phyloP scores from a whole-genome alignment of 768 basidiomycete genomes.

The Xanthoconium stramineum region DNA sequence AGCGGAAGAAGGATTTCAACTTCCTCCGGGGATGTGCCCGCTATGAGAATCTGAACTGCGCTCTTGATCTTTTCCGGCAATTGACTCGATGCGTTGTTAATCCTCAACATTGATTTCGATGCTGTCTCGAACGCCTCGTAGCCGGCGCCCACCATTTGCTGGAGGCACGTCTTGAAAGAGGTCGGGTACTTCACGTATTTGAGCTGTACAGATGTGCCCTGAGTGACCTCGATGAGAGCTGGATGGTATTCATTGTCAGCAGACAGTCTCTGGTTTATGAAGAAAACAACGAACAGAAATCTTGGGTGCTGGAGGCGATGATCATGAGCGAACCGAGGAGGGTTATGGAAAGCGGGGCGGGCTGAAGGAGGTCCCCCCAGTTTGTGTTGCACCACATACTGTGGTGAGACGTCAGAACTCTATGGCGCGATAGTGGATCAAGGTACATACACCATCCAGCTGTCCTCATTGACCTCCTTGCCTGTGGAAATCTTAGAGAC shows the following conservation, averaged over 20 bases:
- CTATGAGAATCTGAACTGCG: conserved; percentile 11
- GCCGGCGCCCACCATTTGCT: conserved; percentile 21
- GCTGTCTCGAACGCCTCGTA: conserved; percentile 20
- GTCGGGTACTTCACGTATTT: conserved; percentile 16
- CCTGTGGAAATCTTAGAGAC: conserved; percentile 19
- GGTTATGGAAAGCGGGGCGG: conserved; percentile 17
- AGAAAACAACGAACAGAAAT: conserved; percentile 10
- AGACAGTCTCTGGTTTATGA: background rate
- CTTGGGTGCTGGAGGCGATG: conserved; percentile 14
- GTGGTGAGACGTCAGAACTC: background rate
- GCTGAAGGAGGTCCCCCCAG: conserved; percentile 19
- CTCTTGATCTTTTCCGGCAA: conserved; percentile 15
- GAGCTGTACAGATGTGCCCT: background rate
- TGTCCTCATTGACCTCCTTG: conserved; percentile 19
- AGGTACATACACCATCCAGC: conserved; percentile 19
- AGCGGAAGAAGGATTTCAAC: conserved; percentile 13
- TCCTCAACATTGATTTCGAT: conserved; percentile 17
- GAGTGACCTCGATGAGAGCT: conserved; percentile 9
- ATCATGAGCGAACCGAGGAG: conserved; percentile 20
- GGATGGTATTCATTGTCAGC: background rate
- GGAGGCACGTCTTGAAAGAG: conserved; percentile 21
- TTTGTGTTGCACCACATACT: conserved; percentile 22
- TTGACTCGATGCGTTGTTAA: conserved; percentile 20
- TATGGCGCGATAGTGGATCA: background rate
- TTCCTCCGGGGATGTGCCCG: conserved; percentile 7